phyloP scores from a whole-genome alignment of 2,329 filamentous ascomycete species.

The Anthostomella pinea region DNA sequence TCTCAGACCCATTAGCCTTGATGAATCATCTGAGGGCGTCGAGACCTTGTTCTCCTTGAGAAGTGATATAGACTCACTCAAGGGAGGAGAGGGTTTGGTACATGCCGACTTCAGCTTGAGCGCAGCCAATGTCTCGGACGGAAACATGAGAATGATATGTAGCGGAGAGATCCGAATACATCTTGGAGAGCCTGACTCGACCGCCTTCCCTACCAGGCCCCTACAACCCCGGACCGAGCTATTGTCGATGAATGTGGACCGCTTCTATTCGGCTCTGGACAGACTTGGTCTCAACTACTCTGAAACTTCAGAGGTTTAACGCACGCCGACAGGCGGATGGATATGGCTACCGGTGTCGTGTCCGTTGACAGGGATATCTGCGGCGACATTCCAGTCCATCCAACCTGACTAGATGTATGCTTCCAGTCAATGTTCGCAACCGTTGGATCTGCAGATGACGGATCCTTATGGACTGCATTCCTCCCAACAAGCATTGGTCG shows the following conservation, averaged over 20 bases:
- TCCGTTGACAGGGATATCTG: constrained; percentile 1
- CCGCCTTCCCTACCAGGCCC: too few relatives aligned
- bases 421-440: constrained; percentile 17
- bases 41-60: constrained; percentile 13
- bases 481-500: constrained; percentile 14
- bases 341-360: constrained; percentile 5
- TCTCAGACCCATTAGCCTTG: too few relatives aligned
- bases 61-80: not conserved
- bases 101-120: constrained; percentile 7
- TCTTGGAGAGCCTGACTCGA: too few relatives aligned
- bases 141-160: too few relatives aligned
- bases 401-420: constrained; percentile 17
- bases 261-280: too few relatives aligned
- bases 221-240: too few relatives aligned
- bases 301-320: too few relatives aligned
- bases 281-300: too few relatives aligned
- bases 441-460: constrained; percentile 14
- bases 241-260: too few relatives aligned
- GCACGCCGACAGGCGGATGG: constrained; percentile 5
- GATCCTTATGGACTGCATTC: constrained; percentile 15
- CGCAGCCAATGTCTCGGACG: constrained; percentile 6
- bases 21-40: too few relatives aligned
- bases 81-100: not conserved
- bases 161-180: too few relatives aligned
- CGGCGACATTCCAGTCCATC: too few relatives aligned